Conservation (phyloP, 371 early-diverging fungal genomes). For the Apophysomyces trapeziformis region DNA sequence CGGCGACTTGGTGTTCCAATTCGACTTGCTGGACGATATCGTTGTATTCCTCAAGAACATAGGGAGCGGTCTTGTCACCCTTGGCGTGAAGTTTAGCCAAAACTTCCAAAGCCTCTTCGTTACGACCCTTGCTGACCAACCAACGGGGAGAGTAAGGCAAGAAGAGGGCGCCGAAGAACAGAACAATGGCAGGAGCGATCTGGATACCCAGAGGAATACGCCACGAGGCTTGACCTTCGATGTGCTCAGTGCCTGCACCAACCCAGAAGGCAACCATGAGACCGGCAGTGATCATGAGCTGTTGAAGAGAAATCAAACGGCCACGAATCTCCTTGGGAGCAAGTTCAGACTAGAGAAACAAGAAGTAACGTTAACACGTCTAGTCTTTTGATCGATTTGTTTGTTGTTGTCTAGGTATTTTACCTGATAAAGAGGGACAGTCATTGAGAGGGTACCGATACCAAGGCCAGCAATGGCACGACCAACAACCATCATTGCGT, state of each 20-base stretch:
- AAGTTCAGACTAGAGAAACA: slow-evolving; percentile 65
- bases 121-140: slow-evolving; percentile 69
- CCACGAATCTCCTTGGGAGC: slow-evolving; percentile 64
- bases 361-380: too few species aligned
- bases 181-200: slow-evolving; percentile 50
- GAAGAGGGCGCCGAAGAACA: slow-evolving; percentile 52
- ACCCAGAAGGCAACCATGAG: slow-evolving; percentile 58
- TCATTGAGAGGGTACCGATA: slow-evolving; percentile 77
- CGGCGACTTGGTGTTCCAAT: slow-evolving; percentile 69
- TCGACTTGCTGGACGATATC: slow-evolving; percentile 74
- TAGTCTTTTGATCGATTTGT: neutral
- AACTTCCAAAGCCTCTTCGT: slow-evolving; percentile 77
- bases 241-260: slow-evolving; percentile 38
- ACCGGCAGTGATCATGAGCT: slow-evolving; percentile 53
- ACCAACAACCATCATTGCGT: slow-evolving; percentile 64
- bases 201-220: slow-evolving; percentile 60
- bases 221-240: slow-evolving; percentile 40
- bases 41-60: slow-evolving; percentile 75
- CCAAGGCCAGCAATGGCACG: slow-evolving; percentile 80
- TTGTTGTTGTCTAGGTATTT: slow-evolving; percentile 10
- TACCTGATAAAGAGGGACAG: slow-evolving; percentile 57
- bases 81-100: slow-evolving; percentile 76
- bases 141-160: slow-evolving; percentile 72
- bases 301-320: slow-evolving; percentile 53
- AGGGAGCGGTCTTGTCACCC: slow-evolving; percentile 57